Evolutionary conservation across 1,139 yeast species (phyloP), one percentile per base, ranked within the genome.

Genomic region (Pichia sp.): DNA sequence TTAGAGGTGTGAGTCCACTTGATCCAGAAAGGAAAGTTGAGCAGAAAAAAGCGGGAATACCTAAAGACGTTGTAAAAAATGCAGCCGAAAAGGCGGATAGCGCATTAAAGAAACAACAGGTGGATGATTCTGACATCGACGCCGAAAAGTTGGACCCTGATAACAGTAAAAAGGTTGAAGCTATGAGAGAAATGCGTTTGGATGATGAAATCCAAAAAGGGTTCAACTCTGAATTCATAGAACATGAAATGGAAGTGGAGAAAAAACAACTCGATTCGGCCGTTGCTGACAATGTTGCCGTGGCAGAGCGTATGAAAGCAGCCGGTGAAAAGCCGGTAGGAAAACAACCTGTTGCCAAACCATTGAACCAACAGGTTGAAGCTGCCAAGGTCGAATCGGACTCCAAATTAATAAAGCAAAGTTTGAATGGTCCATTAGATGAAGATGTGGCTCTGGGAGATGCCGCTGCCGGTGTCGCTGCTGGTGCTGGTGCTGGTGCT

Each of bases 291-390:
- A 29, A 45, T 19, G 47, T 60, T 44, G 50, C 43, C 3, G 62
- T 62, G 49, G 67, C 67, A 1, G 64, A 63, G 8, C 53, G 52
- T 6, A 43, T 64, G 48, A 63, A 64, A 43, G 56, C 59, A 16
- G 46, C 60, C 11, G 63, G 64, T 11, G 59, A 59, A 51, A 52
- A 61, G 8, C 67, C 66, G 7, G 51, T 45, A 1, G 60, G 68
- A 3, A 64, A 64, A 34, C 62, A 61, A 36, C 62, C 63, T 8
- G 60, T 64, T 29, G 62, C 67, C 8, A 61, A 65, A 40, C 63
- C 67, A 10, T 51, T 64, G 34, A 57, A 60, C 54, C 65, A 63
- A 19, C 66, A 65, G 26, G 49, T 36, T 11, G 59, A 57, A 26
- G 45, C 44, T 40, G 51, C 45, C 6, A 41, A 42, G 23, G 47